Evolutionary conservation across 306 rosid genomes (phyloP).

Genomic region (Cucurbita maxima): DNA sequence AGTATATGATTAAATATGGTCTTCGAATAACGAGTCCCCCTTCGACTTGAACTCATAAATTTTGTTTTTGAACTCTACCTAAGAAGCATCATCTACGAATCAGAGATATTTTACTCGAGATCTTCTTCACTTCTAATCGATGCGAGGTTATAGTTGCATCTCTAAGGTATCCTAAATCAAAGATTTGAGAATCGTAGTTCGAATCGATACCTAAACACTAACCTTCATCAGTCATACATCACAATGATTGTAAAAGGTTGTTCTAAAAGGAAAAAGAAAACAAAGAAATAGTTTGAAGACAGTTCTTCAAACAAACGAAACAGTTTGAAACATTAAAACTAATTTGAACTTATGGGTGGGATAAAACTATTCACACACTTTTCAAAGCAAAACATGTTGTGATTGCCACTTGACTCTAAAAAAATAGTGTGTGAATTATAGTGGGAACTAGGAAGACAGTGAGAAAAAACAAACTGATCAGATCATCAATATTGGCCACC

Average conservation of each 20-base stretch:
- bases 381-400: not conserved
- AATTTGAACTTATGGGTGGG: not conserved
- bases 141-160: not conserved
- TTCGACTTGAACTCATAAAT: not conserved
- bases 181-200: not conserved
- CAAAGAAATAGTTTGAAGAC: not conserved
- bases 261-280: not conserved
- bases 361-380: not conserved
- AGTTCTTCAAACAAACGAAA: not conserved
- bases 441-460: not conserved
- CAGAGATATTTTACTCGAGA: not conserved
- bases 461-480: not conserved
- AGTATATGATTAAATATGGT: not conserved
- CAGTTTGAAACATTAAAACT: not conserved
- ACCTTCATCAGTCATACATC: not conserved
- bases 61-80: not conserved
- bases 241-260: not conserved
- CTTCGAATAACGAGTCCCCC: not conserved
- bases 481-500: slow-evolving; percentile 3
- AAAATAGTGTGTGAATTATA: not conserved
- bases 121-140: not conserved
- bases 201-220: not conserved
- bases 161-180: not conserved
- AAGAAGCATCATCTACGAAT: not conserved
- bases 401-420: not conserved